Evolutionary conservation across 2,329 filamentous ascomycete species (phyloP), one percentile per base, ranked within the genome.

Genomic region (Trichoderma sp.): DNA sequence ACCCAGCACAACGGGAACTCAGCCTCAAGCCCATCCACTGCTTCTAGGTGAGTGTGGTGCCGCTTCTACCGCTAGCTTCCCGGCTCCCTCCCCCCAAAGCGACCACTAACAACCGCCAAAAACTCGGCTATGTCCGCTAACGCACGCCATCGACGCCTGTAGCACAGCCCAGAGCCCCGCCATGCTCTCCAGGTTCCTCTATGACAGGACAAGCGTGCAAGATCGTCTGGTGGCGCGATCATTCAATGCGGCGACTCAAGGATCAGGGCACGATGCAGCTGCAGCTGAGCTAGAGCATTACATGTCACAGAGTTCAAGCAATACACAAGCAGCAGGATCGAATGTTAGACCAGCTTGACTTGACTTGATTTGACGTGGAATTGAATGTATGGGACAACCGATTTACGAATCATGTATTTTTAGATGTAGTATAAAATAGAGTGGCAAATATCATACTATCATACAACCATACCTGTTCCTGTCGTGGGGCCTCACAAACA

Each of bases 181-280:
- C 20, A 65, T 72, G 66, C 47, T 72, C 58, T 39, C 34, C 34
- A 36, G 59, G 28, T 72, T 70, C 30, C 47, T 72, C 34, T 39
- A 72, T 47, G 66, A 72, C 47, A 65, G 58, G 26, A 70, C 59
- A 61, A 43, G 28, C 36, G 23, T 70, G 20, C 32, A 59, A 15
- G 71, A 72, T 70, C 71, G 71, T 23, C 58, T 72, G 13, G 71
- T 72, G 67, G 71, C 70, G 20, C 39, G 62, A 59, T 71, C 53
- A 28, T 69, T 61, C 32, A 20, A 62, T 69, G 66, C 57, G 23
- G 20, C 53, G 6, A n/a, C 55, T 32, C 57, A 30, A 28, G 28
- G 28, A 20, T 26, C 34, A 4, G 57, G 39, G 3, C 30, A 53
- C 20, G 57, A 69, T 12, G 36, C 26, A 11, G 36, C 17, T 26